Percentiles rank a stretch among this genome's conserved stretches.
These are phyloP conservation scores for Ceratocystis alfenasii DNA, from an alignment of 2,329 filamentous ascomycete genomes.

Conservation along the genomic window DNA sequence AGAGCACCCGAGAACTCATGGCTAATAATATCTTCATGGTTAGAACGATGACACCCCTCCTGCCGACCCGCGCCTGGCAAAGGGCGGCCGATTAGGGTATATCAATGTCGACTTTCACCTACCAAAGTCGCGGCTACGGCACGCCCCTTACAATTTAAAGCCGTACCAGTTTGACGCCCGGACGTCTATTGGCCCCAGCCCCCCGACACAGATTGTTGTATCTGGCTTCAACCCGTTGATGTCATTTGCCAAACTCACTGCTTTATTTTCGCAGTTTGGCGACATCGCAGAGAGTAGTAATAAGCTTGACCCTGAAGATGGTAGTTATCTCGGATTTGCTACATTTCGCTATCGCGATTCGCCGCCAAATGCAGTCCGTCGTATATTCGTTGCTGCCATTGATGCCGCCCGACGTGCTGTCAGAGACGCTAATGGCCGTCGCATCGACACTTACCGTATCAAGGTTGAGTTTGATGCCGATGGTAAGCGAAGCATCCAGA, in stretches of 20 bases:
- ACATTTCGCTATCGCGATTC: slow-evolving; percentile 79
- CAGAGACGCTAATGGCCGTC: slow-evolving; percentile 61
- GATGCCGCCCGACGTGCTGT: slow-evolving; percentile 74
- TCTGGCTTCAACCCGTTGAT: slow-evolving; percentile 92
- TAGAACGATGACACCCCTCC: slow-evolving; percentile 70
- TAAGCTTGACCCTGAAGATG: slow-evolving; percentile 87
- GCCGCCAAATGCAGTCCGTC: slow-evolving; percentile 37
- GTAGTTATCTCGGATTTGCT: slow-evolving; percentile 86
- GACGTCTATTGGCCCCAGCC: slow-evolving; percentile 77
- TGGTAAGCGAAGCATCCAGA: slow-evolving; percentile 64
- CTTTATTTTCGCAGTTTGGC: slow-evolving; percentile 68
- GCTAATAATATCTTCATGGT: slow-evolving; percentile 37
- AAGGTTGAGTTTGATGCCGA: slow-evolving; percentile 83
- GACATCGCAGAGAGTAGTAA: slow-evolving; percentile 86
- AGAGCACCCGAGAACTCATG: slow-evolving; percentile 16
- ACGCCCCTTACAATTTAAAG: slow-evolving; percentile 65
- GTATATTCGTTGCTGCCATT: slow-evolving; percentile 51
- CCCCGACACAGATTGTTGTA: slow-evolving; percentile 81
- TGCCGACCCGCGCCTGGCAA: slow-evolving; percentile 68
- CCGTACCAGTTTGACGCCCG: slow-evolving; percentile 71
- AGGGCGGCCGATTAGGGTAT: slow-evolving; percentile 53
- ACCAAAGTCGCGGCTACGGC: slow-evolving; percentile 58
- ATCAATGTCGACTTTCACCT: slow-evolving; percentile 59
- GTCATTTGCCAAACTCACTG: slow-evolving; percentile 62
- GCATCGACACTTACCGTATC: slow-evolving; percentile 65